Percentiles rank a stretch among this genome's conserved stretches.
These are phyloP conservation scores for Neocucurbitaria cava DNA, from an alignment of 2,329 filamentous ascomycete species.

Conservation along the genomic window DNA sequence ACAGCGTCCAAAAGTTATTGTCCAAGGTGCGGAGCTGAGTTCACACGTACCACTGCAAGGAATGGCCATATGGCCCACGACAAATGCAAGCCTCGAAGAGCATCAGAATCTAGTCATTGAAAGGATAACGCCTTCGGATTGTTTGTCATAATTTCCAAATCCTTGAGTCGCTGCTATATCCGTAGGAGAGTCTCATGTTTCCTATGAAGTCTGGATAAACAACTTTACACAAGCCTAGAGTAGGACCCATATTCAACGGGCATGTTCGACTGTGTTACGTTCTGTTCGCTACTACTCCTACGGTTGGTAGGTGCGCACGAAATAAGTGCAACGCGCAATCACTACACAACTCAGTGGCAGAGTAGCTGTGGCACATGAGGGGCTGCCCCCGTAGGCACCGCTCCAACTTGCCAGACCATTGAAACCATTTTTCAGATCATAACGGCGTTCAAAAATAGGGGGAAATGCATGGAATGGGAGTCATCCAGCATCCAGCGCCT, in stretches of 20 bases:
- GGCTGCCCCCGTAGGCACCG: background rate
- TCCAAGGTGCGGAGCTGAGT: constrained; percentile 90
- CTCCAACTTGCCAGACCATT: background rate
- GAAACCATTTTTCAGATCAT: background rate
- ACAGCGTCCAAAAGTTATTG: constrained; percentile 88
- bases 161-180: background rate
- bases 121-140: background rate
- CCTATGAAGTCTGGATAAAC: background rate
- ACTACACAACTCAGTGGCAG: background rate
- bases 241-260: background rate
- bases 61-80: constrained; percentile 88
- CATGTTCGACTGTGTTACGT: background rate
- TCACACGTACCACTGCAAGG: constrained; percentile 85
- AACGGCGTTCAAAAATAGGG: background rate
- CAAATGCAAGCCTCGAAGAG: constrained; percentile 82
- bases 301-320: too few species aligned
- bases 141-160: background rate
- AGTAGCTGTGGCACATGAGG: background rate
- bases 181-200: background rate
- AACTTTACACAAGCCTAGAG: background rate
- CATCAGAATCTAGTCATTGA: constrained; percentile 46
- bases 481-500: constrained; percentile 11
- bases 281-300: background rate
- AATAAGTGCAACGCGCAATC: background rate
- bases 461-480: constrained; percentile 4